These are phyloP conservation scores for Babesia bovis DNA, from an alignment of 169 alveolate genomes.

Conservation along the genomic window DNA sequence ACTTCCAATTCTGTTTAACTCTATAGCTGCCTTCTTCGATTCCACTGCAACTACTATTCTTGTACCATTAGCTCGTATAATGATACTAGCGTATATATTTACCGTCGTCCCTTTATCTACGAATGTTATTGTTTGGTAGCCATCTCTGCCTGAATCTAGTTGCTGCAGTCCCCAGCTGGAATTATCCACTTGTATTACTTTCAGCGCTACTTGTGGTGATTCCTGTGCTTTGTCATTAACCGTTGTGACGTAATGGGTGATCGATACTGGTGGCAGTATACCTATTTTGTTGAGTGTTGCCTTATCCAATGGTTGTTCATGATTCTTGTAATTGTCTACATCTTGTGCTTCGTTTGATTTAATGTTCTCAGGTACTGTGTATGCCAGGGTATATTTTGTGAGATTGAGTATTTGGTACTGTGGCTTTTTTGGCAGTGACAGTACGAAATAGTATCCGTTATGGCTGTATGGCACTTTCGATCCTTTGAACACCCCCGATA, in stretches of 20 bases:
- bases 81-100: conserved; percentile 16
- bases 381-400: conserved; percentile 74
- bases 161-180: conserved; percentile 28
- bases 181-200: conserved; percentile 27
- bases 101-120: neutral
- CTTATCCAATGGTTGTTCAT: conserved; percentile 43
- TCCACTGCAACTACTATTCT: conserved; percentile 22
- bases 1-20: conserved; percentile 21
- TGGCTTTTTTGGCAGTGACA: conserved; percentile 76
- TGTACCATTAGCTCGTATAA: conserved; percentile 31
- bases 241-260: conserved; percentile 51
- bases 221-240: conserved; percentile 16
- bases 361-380: conserved; percentile 64
- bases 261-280: conserved; percentile 44
- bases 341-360: conserved; percentile 55
- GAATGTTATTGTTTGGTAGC: conserved; percentile 13
- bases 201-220: conserved; percentile 18
- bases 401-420: conserved; percentile 78
- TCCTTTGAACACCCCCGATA: conserved; percentile 78
- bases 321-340: conserved; percentile 53
- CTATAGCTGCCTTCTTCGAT: conserved; percentile 31
- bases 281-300: conserved; percentile 64
- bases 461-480: conserved; percentile 78
- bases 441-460: conserved; percentile 79
- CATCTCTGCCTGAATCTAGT: conserved; percentile 19